A percentile compares a stretch with the other conserved stretches of the same genome.
Evolutionary conservation across 768 basidiomycete species (phyloP).

Genomic region (Termitomyces sp.): DNA sequence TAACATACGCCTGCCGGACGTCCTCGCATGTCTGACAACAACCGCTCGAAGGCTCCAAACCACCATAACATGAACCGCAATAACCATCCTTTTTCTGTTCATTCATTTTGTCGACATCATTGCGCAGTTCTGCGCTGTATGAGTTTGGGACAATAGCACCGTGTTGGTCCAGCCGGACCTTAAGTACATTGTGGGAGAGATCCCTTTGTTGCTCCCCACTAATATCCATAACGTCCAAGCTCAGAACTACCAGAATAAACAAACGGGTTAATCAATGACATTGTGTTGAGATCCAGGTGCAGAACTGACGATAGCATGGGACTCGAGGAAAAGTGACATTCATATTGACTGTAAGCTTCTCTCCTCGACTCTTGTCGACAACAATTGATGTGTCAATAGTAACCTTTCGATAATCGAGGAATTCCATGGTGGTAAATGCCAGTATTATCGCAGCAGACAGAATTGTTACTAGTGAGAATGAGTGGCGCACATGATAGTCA

Average conservation of each 20-base stretch:
- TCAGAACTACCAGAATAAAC: slow-evolving; percentile 60
- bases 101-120: slow-evolving; percentile 81
- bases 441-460: slow-evolving; percentile 89
- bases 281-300: not conserved
- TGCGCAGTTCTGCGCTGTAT: slow-evolving; percentile 62
- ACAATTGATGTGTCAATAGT: slow-evolving; percentile 87
- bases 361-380: slow-evolving; percentile 92
- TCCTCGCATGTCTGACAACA: slow-evolving; percentile 98
- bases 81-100: slow-evolving; percentile 56
- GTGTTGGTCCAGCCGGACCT: slow-evolving; percentile 63
- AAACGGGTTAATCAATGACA: not conserved
- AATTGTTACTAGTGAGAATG: slow-evolving; percentile 68
- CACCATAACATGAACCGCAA: slow-evolving; percentile 97
- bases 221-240: slow-evolving; percentile 97
- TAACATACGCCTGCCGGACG: slow-evolving; percentile 84
- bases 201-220: slow-evolving; percentile 93
- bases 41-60: slow-evolving; percentile 63
- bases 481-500: not conserved
- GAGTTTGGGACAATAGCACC: slow-evolving; percentile 58
- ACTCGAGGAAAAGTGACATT: slow-evolving; percentile 96
- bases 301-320: slow-evolving; percentile 87
- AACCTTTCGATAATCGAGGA: slow-evolving; percentile 89
- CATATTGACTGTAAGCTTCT: slow-evolving; percentile 87
- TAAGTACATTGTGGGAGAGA: slow-evolving; percentile 82
- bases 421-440: slow-evolving; percentile 89